Evolutionary conservation across 2,329 filamentous ascomycete species (phyloP), one percentile per base, ranked within the genome.

Genomic region (Rutstroemia sp.): DNA sequence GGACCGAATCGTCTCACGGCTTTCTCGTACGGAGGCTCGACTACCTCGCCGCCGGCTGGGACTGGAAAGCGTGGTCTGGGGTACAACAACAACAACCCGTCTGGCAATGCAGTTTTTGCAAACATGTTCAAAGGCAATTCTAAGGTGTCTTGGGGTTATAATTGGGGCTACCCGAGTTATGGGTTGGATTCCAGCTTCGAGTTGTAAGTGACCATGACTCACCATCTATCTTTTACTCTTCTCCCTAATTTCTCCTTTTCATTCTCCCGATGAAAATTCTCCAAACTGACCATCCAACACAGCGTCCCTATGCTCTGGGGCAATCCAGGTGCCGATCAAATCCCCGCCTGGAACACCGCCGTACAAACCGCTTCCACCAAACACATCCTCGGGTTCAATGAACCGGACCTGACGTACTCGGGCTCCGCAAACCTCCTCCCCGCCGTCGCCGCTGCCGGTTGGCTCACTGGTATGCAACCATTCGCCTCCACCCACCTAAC

Each of bases 341-440:
- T 30, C 56, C 7, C 42, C 12, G 68, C 66, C 63, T 88, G 83
- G 82, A 65, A 68, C 23, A 47, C 60, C 9, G 76, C 78, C 60
- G 81, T 77, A 49, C 77, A 80, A 58, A 76, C 86, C 57, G 62
- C 69, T 54, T 83, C 83, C 57, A 72, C 78, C 62, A 77, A 76
- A 62, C 74, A 76, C 63, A 69, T 87, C 52, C 77, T 88, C 66
- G 77, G 78, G 69, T 87, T 86, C 78, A 88, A 88, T 75, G 85
- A 88, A 75, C 82, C 82, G 44, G 85, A 88, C 69, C 77, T 78
- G 59, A 64, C 64, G n/a, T 64, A 60, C 30, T 54, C 46, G 1
- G 69, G 67, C 23, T 83, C 87, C 70, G 73, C 81, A 63, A 80
- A 84, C 73, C 62, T 64, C 23, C 44, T 57, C 19, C 58, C 62